These are phyloP conservation scores for Suhomyces maxii DNA, from an alignment of 1,139 yeast species.

Conservation along the genomic window DNA sequence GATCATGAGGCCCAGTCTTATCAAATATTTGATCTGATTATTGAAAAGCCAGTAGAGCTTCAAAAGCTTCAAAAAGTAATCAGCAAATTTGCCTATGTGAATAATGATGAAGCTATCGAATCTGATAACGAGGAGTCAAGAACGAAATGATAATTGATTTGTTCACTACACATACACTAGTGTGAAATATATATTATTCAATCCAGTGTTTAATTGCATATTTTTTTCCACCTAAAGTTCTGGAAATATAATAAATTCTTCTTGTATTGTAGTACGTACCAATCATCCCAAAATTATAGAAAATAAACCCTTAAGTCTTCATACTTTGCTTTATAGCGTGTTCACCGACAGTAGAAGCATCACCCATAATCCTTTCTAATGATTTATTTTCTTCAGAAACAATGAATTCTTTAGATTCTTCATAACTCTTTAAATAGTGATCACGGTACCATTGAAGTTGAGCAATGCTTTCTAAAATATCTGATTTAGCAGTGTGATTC, in stretches of 20 bases:
- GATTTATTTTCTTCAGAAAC: slow-evolving; percentile 3
- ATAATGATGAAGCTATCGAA: slow-evolving; percentile 32
- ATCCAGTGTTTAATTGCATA: neutral
- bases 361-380: neutral
- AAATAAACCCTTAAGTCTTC: neutral
- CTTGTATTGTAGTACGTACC: no score
- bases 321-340: neutral
- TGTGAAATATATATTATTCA: no score
- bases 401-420: slow-evolving; percentile 21
- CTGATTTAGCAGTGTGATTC: slow-evolving; percentile 83
- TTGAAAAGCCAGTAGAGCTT: slow-evolving; percentile 71
- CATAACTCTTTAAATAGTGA: slow-evolving; percentile 50
- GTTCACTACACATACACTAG: no score
- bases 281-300: neutral
- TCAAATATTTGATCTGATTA: slow-evolving; percentile 65
- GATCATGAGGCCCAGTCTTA: slow-evolving; percentile 62
- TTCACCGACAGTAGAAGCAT: neutral
- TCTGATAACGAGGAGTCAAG: slow-evolving; percentile 13
- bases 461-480: slow-evolving; percentile 82
- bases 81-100: slow-evolving; percentile 17
- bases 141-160: neutral
- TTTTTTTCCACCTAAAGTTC: neutral
- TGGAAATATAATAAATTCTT: neutral
- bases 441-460: slow-evolving; percentile 79
- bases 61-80: slow-evolving; percentile 26